Conservation (phyloP, 2,329 filamentous ascomycete genomes). For the Aspergillus candidus region DNA sequence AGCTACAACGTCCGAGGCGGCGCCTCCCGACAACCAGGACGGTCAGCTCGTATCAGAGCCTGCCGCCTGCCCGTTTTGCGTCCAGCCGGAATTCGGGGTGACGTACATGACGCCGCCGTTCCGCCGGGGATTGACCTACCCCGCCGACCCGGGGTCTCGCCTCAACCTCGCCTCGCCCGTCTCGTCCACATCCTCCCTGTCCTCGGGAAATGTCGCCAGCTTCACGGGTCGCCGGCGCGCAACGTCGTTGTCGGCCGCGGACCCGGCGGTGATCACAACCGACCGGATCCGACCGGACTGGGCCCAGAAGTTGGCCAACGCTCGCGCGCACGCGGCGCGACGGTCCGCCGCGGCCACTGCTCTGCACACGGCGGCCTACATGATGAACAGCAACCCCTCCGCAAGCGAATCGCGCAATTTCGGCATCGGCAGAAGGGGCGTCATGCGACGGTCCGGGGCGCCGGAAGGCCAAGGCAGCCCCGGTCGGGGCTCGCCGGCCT, state of each 20-base stretch:
- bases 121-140: slow-evolving; percentile 71
- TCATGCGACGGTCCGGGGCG: slow-evolving; percentile 38
- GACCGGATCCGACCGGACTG: slow-evolving; percentile 91
- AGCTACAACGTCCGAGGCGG: slow-evolving; percentile 24
- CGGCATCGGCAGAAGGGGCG: slow-evolving; percentile 51
- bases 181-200: slow-evolving; percentile 78
- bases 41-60: slow-evolving; percentile 79
- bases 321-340: slow-evolving; percentile 75
- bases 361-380: slow-evolving; percentile 86
- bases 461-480: slow-evolving; percentile 28
- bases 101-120: slow-evolving; percentile 88
- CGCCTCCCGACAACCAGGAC: slow-evolving; percentile 37
- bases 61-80: slow-evolving; percentile 89
- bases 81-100: slow-evolving; percentile 91
- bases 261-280: slow-evolving; percentile 82
- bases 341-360: slow-evolving; percentile 90
- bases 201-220: slow-evolving; percentile 46
- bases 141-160: slow-evolving; percentile 46
- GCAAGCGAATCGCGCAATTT: slow-evolving; percentile 47
- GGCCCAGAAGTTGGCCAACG: slow-evolving; percentile 80
- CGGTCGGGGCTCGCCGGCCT: slow-evolving; percentile 34
- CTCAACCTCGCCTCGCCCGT: slow-evolving; percentile 61
- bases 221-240: slow-evolving; percentile 49
- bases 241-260: slow-evolving; percentile 71
- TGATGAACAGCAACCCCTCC: slow-evolving; percentile 58